Evolutionary conservation across 1,139 yeast species (phyloP), one percentile per base, ranked within the genome.

Genomic region (Kluyveromyces sp.): DNA sequence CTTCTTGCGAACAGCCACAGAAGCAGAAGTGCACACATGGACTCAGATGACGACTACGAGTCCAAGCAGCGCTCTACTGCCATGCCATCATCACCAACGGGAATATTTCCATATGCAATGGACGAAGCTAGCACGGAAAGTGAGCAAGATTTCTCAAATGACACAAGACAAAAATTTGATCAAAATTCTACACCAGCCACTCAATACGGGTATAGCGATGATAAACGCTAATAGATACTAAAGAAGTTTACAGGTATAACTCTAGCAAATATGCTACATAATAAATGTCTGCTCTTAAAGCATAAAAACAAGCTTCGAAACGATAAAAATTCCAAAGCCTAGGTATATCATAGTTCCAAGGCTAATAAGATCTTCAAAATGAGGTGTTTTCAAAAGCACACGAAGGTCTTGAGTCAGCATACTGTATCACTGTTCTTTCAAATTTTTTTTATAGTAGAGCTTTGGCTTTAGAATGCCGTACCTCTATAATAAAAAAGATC

Each of bases 31-130:
- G 34, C 48, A 20, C 44, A 44, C n/a, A 38, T 44, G n/a, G 50
- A 45, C 15, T 41, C 41, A 6, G 52, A 49, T 31, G 47, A 47
- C 18, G 49, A 48, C 16, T 48, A 43, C 31, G 50, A 44, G 16
- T 47, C 42, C 3, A 36, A 48, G 19, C 55, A 56, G 43, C 59
- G 53, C 38, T 55, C 49, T 42, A 53, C 54, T 29, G 50, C 54
- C 8, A 54, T 61, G 47, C 65, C 65, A 8, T 61, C 65, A 2
- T 60, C 64, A 4, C 65, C 65, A 6, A 53, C 57, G 11, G 56
- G 56, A 39, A 56, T 58, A 54, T 60, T 54, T 39, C 54, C 47
- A 26, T 58, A 58, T 36, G 51, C 52, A n/a, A 31, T 34, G n/a
- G 36, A 33, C 18, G 42, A 42, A n/a, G 17, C 42, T 9, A 42